Base-by-base conservation (phyloP, 2,329 filamentous ascomycete species). In the Akanthomyces muscarius region DNA sequence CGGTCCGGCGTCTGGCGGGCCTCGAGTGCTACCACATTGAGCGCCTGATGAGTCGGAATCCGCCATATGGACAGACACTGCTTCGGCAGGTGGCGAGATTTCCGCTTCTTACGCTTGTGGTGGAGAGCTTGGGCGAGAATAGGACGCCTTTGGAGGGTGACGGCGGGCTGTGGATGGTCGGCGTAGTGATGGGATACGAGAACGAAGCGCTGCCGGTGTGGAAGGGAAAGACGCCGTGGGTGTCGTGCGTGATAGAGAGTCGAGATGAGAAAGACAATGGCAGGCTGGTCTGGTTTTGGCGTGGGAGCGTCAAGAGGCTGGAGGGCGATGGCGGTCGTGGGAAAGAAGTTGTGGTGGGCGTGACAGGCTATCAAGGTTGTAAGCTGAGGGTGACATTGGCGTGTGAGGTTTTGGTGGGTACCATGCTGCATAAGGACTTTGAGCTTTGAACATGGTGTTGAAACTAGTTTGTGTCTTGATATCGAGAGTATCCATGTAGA, bases 371-470 rank as follows among this genome's bases (percentile, higher is more conserved):
- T 1, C 77, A 77, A 5, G 72, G 78, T 0, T 81, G 84, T 21
- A 84, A 89, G 63, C 76, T 81, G 3, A 83, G 95, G 41, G 81
- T 81, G 28, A 91, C 87, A 65, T 86, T 93, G 55, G 90, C 91
- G 73, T 98, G 93, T 67, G 94, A 97, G 75, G 88, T 92, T 50
- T 89, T 98, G 69, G 91, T 87, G 3, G 86, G 86, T 1, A 87
- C 86, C 0, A 72, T 78, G 38, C 71, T 82, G 45, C 68, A 71
- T 21, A 65, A 66, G 55, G 64, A 65, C 28, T 44, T 72, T 59
- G 54, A 63, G 23, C 64, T 71, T 33, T 61, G 23, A 61, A 2
- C 33, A 36, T 30, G 10, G 18, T 7, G 33, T 38, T 13, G 36
- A 33, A 33, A 33, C 2, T 33, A 11, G 4, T 36, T 36, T 36